phyloP scores from a whole-genome alignment of 352 stramenopile genomes.

The Phytophthora idaei region DNA sequence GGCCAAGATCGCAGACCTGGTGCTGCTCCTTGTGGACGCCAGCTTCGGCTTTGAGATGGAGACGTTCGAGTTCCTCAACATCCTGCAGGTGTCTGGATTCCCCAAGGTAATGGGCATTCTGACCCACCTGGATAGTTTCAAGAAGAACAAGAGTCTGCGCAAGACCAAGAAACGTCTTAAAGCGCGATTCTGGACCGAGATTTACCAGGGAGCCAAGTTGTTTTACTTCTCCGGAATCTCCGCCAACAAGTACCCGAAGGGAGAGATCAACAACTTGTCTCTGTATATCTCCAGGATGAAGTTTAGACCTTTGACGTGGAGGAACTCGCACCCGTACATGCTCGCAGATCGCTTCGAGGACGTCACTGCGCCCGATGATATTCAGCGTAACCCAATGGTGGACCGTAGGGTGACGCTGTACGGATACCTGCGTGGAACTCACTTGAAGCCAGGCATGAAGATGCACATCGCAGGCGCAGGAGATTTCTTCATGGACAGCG shows the following conservation, averaged over 20 bases:
- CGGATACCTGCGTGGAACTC: conserved; percentile 98
- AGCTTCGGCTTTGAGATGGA: conserved; percentile 99
- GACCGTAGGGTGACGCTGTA: conserved; percentile 97
- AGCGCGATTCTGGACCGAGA: conserved; percentile 99
- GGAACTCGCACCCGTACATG: conserved; percentile 99
- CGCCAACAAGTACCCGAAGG: conserved; percentile 99
- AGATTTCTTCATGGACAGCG: conserved; percentile 96
- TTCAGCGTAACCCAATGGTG: conserved; percentile 92
- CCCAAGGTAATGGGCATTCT: conserved; percentile 98
- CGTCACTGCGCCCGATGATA: conserved; percentile 94
- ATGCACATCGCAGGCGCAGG: conserved; percentile 98
- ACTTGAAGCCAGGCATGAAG: conserved; percentile 96
- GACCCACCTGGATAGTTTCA: conserved; percentile 98
- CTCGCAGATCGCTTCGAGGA: conserved; percentile 98
- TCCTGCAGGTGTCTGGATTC: conserved; percentile 94
- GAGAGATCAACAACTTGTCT: conserved; percentile 98
- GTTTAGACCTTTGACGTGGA: conserved; percentile 98
- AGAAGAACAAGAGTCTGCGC: conserved; percentile 97
- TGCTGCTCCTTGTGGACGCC: conserved; percentile 99
- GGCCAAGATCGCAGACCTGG: conserved; percentile 99
- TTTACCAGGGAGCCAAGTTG: conserved; percentile 94
- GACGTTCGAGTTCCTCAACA: conserved; percentile 99
- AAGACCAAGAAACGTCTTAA: conserved; percentile 99
- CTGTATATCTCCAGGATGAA: conserved; percentile 98
- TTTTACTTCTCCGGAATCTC: conserved; percentile 98